phyloP scores from a whole-genome alignment of 1,284 basidiomycete genomes.

The Cryptococcus depauperatus region DNA sequence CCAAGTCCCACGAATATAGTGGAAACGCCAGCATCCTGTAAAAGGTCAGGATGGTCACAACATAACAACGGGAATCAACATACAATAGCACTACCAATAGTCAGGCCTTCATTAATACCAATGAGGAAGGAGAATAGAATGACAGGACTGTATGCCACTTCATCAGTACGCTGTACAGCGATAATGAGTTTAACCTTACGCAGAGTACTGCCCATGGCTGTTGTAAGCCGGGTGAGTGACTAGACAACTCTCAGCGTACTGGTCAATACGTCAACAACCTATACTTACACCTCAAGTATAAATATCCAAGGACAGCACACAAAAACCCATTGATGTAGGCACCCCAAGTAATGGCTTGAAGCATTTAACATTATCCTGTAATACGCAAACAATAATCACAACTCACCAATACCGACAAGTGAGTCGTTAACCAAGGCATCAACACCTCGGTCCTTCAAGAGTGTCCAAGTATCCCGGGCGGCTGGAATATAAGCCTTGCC shows the following conservation, averaged over 20 bases:
- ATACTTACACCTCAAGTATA: slow-evolving; percentile 64
- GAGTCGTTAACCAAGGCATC: slow-evolving; percentile 79
- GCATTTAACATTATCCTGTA: not conserved
- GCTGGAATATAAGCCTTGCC: slow-evolving; percentile 77
- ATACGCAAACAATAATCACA: not conserved
- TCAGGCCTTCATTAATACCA: slow-evolving; percentile 51
- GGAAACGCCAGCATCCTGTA: slow-evolving; percentile 55
- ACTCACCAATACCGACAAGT: slow-evolving; percentile 58
- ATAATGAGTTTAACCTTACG: slow-evolving; percentile 37
- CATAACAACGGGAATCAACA: slow-evolving; percentile 1
- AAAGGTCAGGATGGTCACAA: not conserved
- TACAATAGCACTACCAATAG: slow-evolving; percentile 31
- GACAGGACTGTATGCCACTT: slow-evolving; percentile 51
- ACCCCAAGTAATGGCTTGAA: slow-evolving; percentile 48
- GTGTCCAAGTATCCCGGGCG: slow-evolving; percentile 84
- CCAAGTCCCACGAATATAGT: slow-evolving; percentile 78
- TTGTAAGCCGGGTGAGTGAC: slow-evolving; percentile 65
- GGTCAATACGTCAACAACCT: slow-evolving; percentile 1
- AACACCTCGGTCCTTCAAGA: slow-evolving; percentile 75
- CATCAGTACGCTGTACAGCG: not conserved
- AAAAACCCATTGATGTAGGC: slow-evolving; percentile 69
- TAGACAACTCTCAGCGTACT: slow-evolving; percentile 4
- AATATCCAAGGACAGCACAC: slow-evolving; percentile 68
- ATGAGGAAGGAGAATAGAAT: slow-evolving; percentile 73
- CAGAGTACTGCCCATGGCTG: slow-evolving; percentile 62